Evolutionary conservation across 202 grass and related monocot species (phyloP).

Genomic region (Saccharum hybrid): DNA sequence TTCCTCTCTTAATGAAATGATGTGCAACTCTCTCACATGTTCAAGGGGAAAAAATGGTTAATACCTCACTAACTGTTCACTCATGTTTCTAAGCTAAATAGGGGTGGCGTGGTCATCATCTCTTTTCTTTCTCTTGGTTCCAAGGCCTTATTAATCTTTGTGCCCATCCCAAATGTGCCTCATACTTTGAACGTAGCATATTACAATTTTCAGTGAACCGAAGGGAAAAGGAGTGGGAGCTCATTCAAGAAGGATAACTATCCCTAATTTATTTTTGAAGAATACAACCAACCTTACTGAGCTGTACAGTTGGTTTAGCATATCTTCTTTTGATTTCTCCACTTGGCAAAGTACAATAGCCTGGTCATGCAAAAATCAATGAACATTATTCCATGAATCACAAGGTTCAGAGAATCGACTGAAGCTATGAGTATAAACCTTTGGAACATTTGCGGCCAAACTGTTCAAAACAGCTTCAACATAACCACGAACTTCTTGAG

Average conservation of each 20-base stretch:
- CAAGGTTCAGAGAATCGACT: constrained; percentile 32
- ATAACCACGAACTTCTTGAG: constrained; percentile 99
- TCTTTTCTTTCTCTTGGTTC: not conserved
- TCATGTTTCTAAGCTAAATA: constrained; percentile 24
- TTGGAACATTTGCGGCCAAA: constrained; percentile 97
- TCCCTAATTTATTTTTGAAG: constrained; percentile 17
- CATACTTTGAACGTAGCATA: not conserved
- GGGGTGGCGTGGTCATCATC: not conserved
- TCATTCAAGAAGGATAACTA: not conserved
- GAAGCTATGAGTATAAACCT: constrained; percentile 63
- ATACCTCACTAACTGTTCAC: not conserved
- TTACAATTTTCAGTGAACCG: not conserved
- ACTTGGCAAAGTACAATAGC: constrained; percentile 99
- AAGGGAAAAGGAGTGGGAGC: not conserved
- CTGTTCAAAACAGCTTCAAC: constrained; percentile 98
- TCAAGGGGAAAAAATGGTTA: not conserved
- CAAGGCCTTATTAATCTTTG: not conserved
- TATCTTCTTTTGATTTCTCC: constrained; percentile 99
- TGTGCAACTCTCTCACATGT: too few species aligned
- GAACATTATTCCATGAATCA: constrained; percentile 20
- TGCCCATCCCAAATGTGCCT: not conserved
- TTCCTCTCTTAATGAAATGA: too few species aligned
- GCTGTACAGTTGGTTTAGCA: constrained; percentile 95
- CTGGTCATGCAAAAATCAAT: constrained; percentile 49
- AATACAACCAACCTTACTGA: constrained; percentile 73